phyloP scores from a whole-genome alignment of 2,329 filamentous ascomycete species.

The Aspergillus piperis region DNA sequence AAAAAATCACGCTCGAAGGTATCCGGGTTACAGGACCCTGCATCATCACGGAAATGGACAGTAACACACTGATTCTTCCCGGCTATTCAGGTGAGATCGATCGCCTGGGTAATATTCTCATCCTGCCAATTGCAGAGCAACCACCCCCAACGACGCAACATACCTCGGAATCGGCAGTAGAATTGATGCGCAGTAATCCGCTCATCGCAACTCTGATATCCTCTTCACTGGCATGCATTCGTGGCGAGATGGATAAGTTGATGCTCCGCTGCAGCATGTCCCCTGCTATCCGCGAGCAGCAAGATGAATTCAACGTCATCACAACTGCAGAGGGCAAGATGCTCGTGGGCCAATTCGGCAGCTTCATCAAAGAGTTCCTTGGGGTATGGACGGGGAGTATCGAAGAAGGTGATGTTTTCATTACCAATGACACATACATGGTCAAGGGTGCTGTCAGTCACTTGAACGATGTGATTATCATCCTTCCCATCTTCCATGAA shows the following conservation, averaged over 20 bases:
- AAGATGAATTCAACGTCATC: constrained; percentile 58
- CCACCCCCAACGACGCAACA: background rate
- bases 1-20: constrained; percentile 43
- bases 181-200: constrained; percentile 41
- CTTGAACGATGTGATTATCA: constrained; percentile 53
- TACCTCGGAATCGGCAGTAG: constrained; percentile 37
- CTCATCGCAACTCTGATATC: constrained; percentile 49
- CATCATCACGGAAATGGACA: constrained; percentile 55
- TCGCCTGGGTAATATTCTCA: constrained; percentile 52
- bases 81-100: constrained; percentile 52
- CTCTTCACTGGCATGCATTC: constrained; percentile 48
- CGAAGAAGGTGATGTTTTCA: constrained; percentile 53
- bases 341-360: constrained; percentile 55
- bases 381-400: constrained; percentile 50
- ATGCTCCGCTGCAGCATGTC: constrained; percentile 56
- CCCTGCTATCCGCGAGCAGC: constrained; percentile 53
- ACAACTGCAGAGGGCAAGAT: constrained; percentile 52
- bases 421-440: constrained; percentile 55
- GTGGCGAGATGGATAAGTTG: constrained; percentile 54
- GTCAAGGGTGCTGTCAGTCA: constrained; percentile 54
- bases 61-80: constrained; percentile 53
- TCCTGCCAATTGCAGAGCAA: constrained; percentile 40
- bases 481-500: constrained; percentile 51
- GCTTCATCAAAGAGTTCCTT: constrained; percentile 53
- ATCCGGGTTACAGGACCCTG: constrained; percentile 48